These are phyloP conservation scores for Russula sp. DNA, from an alignment of 768 basidiomycete genomes.

Conservation along the genomic window DNA sequence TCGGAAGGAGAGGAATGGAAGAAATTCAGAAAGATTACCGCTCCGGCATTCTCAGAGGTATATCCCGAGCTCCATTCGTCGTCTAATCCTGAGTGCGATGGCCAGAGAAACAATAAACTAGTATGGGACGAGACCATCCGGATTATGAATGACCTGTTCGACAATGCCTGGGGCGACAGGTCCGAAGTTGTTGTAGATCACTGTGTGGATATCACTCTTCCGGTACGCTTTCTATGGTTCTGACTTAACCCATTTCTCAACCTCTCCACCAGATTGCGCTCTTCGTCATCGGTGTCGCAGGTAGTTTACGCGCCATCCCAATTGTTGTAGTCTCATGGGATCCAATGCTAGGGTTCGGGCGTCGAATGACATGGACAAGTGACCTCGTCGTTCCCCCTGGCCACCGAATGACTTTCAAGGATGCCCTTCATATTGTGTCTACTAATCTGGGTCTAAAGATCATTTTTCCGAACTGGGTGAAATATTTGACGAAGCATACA, in stretches of 20 bases:
- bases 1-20: slow-evolving; percentile 67
- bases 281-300: slow-evolving; percentile 55
- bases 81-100: neutral
- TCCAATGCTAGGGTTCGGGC: slow-evolving; percentile 45
- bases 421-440: slow-evolving; percentile 47
- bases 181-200: slow-evolving; percentile 46
- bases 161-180: slow-evolving; percentile 48
- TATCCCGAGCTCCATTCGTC: neutral
- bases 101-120: slow-evolving; percentile 39
- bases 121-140: slow-evolving; percentile 41
- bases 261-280: slow-evolving; percentile 47
- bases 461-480: slow-evolving; percentile 42
- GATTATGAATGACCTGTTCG: slow-evolving; percentile 37
- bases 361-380: slow-evolving; percentile 49
- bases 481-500: slow-evolving; percentile 39
- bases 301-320: neutral
- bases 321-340: neutral
- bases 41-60: slow-evolving; percentile 64
- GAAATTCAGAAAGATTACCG: slow-evolving; percentile 57
- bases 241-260: neutral
- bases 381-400: slow-evolving; percentile 42
- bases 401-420: slow-evolving; percentile 49
- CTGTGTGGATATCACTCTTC: slow-evolving; percentile 51
- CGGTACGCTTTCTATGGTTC: slow-evolving; percentile 38
- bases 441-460: slow-evolving; percentile 41